Evolutionary conservation across 257 asterid genomes (phyloP).

Genomic region (Avicennia marina): DNA sequence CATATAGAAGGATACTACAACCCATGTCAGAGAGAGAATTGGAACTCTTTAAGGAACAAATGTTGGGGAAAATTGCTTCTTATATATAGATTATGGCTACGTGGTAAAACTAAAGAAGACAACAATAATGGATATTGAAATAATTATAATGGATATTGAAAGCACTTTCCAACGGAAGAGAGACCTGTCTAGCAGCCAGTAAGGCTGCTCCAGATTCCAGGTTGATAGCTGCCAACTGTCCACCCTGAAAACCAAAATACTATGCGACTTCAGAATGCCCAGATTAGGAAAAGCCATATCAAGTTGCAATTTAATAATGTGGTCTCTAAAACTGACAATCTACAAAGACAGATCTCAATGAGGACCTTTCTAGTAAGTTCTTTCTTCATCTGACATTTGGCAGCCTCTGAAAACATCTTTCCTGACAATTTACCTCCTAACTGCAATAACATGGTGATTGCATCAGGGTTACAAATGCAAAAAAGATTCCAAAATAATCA

Average conservation of each 20-base stretch:
- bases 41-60: neutral
- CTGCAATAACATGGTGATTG: constrained; percentile 36
- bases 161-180: neutral
- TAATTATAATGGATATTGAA: neutral
- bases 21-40: neutral
- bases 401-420: constrained; percentile 72
- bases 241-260: constrained; percentile 53
- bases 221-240: constrained; percentile 70
- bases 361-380: constrained; percentile 68
- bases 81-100: too few species aligned
- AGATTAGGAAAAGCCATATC: constrained; percentile 9
- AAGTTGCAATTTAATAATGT: constrained; percentile 1
- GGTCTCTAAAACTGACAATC: constrained; percentile 15
- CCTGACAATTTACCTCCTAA: constrained; percentile 73
- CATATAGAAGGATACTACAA: neutral
- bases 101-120: too few species aligned
- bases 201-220: constrained; percentile 70
- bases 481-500: constrained; percentile 12
- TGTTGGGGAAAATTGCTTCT: neutral
- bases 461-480: constrained; percentile 17
- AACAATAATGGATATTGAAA: neutral
- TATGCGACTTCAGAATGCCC: constrained; percentile 1
- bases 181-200: constrained; percentile 82
- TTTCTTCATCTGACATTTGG: constrained; percentile 68
- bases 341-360: constrained; percentile 5